phyloP scores from a whole-genome alignment of 2,329 filamentous ascomycete genomes.

The Hypoxylon sp. region DNA sequence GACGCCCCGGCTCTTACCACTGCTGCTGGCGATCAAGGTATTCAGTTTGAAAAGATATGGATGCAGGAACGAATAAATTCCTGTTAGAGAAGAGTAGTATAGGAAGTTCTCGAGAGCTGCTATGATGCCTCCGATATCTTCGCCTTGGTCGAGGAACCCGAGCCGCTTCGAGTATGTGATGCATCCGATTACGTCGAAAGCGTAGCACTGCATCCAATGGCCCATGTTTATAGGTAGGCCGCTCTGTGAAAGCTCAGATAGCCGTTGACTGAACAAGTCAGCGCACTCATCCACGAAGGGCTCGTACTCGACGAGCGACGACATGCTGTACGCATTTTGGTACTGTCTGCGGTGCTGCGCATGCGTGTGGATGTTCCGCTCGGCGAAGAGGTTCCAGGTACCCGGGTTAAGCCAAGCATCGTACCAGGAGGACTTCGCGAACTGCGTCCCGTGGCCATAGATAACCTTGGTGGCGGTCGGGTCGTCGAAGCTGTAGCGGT shows the following conservation, averaged over 20 bases:
- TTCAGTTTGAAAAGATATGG: conserved; percentile 2
- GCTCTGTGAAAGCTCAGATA: conserved; percentile 48
- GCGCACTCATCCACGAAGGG: conserved; percentile 54
- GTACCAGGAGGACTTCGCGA: conserved; percentile 56
- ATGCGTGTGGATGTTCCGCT: conserved; percentile 51
- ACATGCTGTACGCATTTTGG: conserved; percentile 55
- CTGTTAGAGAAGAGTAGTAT: not conserved
- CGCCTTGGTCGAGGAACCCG: conserved; percentile 57
- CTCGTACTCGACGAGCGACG: conserved; percentile 55
- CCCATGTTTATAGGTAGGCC: conserved; percentile 51
- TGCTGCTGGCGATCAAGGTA: not conserved
- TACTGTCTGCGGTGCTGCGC: conserved; percentile 50
- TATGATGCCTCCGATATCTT: conserved; percentile 54
- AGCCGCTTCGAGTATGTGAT: conserved; percentile 56
- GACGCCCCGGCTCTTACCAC: not conserved
- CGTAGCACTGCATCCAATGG: conserved; percentile 58
- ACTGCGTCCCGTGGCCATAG: conserved; percentile 58
- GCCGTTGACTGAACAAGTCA: conserved; percentile 50
- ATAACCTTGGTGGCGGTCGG: conserved; percentile 59
- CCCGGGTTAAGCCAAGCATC: conserved; percentile 43
- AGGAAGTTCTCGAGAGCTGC: conserved; percentile 19
- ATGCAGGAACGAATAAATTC: conserved; percentile 3
- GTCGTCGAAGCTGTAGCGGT: conserved; percentile 63
- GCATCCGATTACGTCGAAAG: conserved; percentile 58
- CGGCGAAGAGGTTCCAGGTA: conserved; percentile 48